phyloP scores from a whole-genome alignment of 2,329 filamentous ascomycete genomes.

The Verticillium isaacii region DNA sequence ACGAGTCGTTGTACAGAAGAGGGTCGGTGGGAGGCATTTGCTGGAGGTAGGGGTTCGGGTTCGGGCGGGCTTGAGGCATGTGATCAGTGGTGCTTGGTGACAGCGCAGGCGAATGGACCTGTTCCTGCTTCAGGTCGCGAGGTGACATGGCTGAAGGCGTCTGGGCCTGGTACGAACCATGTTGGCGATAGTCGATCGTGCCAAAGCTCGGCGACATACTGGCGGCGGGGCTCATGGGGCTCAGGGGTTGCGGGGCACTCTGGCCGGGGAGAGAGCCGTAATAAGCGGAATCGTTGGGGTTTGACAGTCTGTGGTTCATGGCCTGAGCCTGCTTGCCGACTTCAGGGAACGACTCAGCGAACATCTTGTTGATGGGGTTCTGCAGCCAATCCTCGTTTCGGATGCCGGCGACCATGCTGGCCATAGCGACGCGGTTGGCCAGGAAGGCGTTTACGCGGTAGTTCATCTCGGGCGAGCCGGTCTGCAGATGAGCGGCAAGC shows the following conservation, averaged over 20 bases:
- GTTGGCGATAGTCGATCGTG: constrained; percentile 14
- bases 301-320: constrained; percentile 11
- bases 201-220: constrained; percentile 7
- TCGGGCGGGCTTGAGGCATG: constrained; percentile 17
- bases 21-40: constrained; percentile 15
- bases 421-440: constrained; percentile 37
- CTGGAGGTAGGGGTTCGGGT: constrained; percentile 18
- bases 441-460: constrained; percentile 49
- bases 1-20: constrained; percentile 21
- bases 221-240: not conserved
- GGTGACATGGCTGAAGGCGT: constrained; percentile 11
- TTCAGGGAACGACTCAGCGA: constrained; percentile 41
- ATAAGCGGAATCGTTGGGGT: constrained; percentile 6
- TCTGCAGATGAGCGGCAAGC: constrained; percentile 58
- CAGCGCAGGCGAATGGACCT: constrained; percentile 6
- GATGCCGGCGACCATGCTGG: constrained; percentile 28
- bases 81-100: constrained; percentile 22
- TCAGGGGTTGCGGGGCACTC: not conserved
- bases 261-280: constrained; percentile 6
- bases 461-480: constrained; percentile 56
- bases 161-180: constrained; percentile 4
- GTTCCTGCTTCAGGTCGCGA: constrained; percentile 11
- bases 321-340: constrained; percentile 24
- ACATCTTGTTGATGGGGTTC: constrained; percentile 41
- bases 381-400: constrained; percentile 32